Evolutionary conservation across 2,329 filamentous ascomycete genomes (phyloP).

Genomic region (Calonectria fujianensis): DNA sequence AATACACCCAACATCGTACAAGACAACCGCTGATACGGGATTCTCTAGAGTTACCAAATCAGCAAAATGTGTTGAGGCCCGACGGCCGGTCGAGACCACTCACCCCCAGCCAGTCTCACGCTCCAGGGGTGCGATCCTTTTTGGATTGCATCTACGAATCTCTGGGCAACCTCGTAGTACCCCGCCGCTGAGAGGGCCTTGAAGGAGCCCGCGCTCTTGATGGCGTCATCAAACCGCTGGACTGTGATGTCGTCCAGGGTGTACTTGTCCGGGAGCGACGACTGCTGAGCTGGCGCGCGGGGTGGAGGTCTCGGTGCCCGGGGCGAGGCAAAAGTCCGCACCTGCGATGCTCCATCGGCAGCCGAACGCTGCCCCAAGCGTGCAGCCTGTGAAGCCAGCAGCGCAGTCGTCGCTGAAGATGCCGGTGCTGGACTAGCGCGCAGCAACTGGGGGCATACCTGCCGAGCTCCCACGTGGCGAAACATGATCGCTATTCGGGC

Average conservation of each 20-base stretch:
- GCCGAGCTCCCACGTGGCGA: slow-evolving; percentile 28
- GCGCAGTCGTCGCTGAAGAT: slow-evolving; percentile 6
- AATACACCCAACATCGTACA: slow-evolving; percentile 58
- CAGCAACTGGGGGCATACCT: slow-evolving; percentile 38
- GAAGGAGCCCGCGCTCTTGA: slow-evolving; percentile 45
- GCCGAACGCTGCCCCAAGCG: slow-evolving; percentile 1
- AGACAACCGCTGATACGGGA: slow-evolving; percentile 41
- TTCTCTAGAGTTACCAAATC: slow-evolving; percentile 43
- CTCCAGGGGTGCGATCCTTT: slow-evolving; percentile 48
- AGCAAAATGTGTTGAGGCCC: slow-evolving; percentile 16
- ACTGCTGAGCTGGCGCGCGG: slow-evolving; percentile 37
- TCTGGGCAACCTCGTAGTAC: slow-evolving; percentile 52
- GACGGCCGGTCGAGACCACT: slow-evolving; percentile 31
- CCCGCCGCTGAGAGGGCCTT: slow-evolving; percentile 46
- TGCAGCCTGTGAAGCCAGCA: slow-evolving; percentile 14
- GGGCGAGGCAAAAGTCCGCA: slow-evolving; percentile 46
- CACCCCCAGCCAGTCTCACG: slow-evolving; percentile 51
- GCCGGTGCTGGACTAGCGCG: slow-evolving; percentile 23
- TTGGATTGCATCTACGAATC: slow-evolving; percentile 49
- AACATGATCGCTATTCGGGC: slow-evolving; percentile 22
- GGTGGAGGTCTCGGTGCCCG: slow-evolving; percentile 40
- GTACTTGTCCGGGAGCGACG: slow-evolving; percentile 43
- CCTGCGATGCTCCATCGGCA: slow-evolving; percentile 34
- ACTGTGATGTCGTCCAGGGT: slow-evolving; percentile 50
- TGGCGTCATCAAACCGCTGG: slow-evolving; percentile 47